phyloP scores from a whole-genome alignment of 2,329 filamentous ascomycete species.

The Fusarium albidum region DNA sequence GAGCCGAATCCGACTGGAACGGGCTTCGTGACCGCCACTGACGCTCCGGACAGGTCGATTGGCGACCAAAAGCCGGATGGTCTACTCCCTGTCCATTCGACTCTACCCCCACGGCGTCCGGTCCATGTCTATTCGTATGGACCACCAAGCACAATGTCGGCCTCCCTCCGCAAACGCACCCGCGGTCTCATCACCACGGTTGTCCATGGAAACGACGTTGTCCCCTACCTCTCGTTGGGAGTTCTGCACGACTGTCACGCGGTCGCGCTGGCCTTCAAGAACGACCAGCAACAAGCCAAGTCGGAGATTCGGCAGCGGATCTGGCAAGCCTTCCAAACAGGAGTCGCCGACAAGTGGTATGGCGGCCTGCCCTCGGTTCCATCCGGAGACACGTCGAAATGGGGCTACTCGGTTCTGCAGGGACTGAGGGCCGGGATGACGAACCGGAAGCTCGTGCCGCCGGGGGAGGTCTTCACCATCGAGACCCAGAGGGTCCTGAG shows the following conservation, averaged over 20 bases:
- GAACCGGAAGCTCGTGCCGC: constrained; percentile 74
- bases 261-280: constrained; percentile 76
- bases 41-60: constrained; percentile 54
- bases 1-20: constrained; percentile 64
- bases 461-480: constrained; percentile 78
- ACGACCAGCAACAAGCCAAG: constrained; percentile 72
- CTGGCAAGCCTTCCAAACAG: constrained; percentile 70
- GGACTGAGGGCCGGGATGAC: constrained; percentile 73
- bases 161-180: constrained; percentile 73
- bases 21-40: constrained; percentile 69
- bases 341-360: constrained; percentile 69
- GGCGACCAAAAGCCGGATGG: constrained; percentile 42
- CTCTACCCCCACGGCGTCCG: constrained; percentile 71
- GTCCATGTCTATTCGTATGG: constrained; percentile 85
- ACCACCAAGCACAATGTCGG: constrained; percentile 75
- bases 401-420: constrained; percentile 74
- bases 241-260: constrained; percentile 79
- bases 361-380: constrained; percentile 48
- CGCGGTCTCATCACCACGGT: constrained; percentile 78
- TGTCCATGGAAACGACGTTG: constrained; percentile 76
- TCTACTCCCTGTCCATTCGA: constrained; percentile 48
- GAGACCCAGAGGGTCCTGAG: constrained; percentile 74
- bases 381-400: constrained; percentile 68
- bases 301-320: constrained; percentile 72
- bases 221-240: constrained; percentile 77